Percentiles rank a stretch among this genome's conserved stretches.
phyloP scores from a whole-genome alignment of 768 basidiomycete species.

The Tylopilus sp. region DNA sequence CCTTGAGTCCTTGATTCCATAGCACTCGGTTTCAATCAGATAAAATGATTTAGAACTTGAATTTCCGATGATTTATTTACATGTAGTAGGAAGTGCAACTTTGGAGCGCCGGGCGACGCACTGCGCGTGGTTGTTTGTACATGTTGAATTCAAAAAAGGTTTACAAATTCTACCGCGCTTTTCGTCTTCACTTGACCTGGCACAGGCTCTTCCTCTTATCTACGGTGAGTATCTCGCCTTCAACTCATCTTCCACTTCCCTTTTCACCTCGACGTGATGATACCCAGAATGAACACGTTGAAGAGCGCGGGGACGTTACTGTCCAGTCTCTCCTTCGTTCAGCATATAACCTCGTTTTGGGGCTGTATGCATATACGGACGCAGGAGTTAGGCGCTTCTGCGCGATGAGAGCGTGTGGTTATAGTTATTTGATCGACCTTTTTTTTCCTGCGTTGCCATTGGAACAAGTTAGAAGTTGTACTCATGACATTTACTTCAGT shows the following conservation, averaged over 20 bases:
- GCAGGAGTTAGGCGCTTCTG: slow-evolving; percentile 34
- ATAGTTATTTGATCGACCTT: slow-evolving; percentile 35
- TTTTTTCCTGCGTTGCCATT: not conserved
- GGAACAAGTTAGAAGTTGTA: not conserved
- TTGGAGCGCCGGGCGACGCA: too few species aligned
- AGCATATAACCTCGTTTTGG: slow-evolving; percentile 34
- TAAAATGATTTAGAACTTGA: too few species aligned
- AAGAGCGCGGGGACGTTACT: slow-evolving; percentile 29
- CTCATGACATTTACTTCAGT: slow-evolving; percentile 13
- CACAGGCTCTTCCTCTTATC: not conserved
- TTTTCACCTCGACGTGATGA: slow-evolving; percentile 25
- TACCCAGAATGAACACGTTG: slow-evolving; percentile 24
- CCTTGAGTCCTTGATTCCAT: too few species aligned
- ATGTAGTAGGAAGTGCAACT: too few species aligned
- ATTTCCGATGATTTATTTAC: too few species aligned
- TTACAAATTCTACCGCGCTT: not conserved
- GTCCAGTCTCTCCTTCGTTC: slow-evolving; percentile 35
- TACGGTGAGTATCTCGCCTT: slow-evolving; percentile 14
- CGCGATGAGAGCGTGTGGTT: slow-evolving; percentile 32
- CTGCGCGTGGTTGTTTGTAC: too few species aligned
- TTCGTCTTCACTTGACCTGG: not conserved
- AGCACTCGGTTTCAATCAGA: too few species aligned
- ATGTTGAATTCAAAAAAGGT: too few species aligned
- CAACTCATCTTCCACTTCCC: too few species aligned
- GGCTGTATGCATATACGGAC: slow-evolving; percentile 33